Base-by-base conservation (phyloP, 495 filamentous ascomycete genomes). In the Penicillium simplicissimum region DNA sequence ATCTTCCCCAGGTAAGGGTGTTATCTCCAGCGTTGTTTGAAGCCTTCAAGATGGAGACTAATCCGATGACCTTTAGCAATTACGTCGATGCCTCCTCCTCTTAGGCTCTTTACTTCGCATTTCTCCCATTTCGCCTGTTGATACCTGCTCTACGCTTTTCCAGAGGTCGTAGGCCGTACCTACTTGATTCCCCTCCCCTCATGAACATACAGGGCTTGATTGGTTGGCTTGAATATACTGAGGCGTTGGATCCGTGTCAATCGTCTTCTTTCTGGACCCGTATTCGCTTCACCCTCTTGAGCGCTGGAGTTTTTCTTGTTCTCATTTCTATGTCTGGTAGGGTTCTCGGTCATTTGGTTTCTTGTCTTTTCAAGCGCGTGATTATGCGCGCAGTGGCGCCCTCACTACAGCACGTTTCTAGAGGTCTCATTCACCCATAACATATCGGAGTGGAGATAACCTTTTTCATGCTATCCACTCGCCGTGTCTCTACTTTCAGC, bases 1-100 rank as follows among this genome's bases (percentile, higher is more conserved):
- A 86, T 88, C 43, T 89, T 89, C 69, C 86, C 86, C 42, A 78
- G 75, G 79, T 81, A 76, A 69, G 77, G 9, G 4, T 11, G 15
- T 19, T 7, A 21, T 10, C 25, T n/a, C 13, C 8, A 7, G 19
- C 14, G 31, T 52, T 45, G 36, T 23, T 23, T n/a, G 31, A 42
- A 4, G 5, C 40, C 28, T 23, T 21, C 8, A 19, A n/a, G 47
- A 55, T 42, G 9, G 13, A 38, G 31, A 45, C 68, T 66, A 57
- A 67, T 7, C 21, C 33, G 47, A 48, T 25, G 28, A 36, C 7
- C 36, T 31, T 31, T 61, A 81, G 79, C 59, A 81, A 81, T 66
- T 81, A 81, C 55, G 76, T 81, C 31, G 77, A 80, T 53, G 31
- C 51, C 19, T 57, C 77, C 19, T 57, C 77, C 53, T 74, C 72